Percentiles rank a stretch among this genome's conserved stretches.
phyloP scores from a whole-genome alignment of 1,284 basidiomycete species.

The Ceratobasidium sp. region DNA sequence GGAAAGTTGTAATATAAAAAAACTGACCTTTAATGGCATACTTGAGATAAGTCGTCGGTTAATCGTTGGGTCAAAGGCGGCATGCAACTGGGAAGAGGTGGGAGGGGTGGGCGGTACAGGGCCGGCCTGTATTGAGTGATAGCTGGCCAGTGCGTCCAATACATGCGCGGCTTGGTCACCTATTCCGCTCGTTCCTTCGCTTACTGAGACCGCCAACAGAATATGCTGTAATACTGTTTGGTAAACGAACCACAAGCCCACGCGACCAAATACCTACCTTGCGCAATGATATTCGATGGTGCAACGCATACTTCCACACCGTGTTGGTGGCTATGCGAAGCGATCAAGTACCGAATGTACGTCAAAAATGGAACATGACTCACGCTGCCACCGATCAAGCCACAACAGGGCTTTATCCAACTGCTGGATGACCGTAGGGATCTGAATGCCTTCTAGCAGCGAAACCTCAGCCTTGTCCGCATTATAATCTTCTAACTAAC shows the following conservation, averaged over 20 bases:
- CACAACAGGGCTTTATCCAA: constrained; percentile 65
- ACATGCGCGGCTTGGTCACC: constrained; percentile 11
- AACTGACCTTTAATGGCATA: constrained; percentile 74
- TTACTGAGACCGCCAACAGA: constrained; percentile 18
- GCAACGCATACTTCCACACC: constrained; percentile 20
- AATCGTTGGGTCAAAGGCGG: constrained; percentile 73
- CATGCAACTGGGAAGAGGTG: constrained; percentile 57
- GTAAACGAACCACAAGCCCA: background rate
- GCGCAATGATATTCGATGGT: constrained; percentile 48
- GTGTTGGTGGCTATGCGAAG: constrained; percentile 5
- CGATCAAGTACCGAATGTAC: background rate
- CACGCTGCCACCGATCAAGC: constrained; percentile 51
- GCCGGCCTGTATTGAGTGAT: constrained; percentile 40
- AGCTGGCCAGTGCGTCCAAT: constrained; percentile 20
- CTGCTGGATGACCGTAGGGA: constrained; percentile 61
- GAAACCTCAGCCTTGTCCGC: constrained; percentile 84
- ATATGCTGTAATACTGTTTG: constrained; percentile 14
- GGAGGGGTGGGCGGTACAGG: constrained; percentile 50
- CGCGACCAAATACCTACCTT: constrained; percentile 49
- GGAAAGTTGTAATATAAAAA: background rate
- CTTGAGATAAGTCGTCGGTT: constrained; percentile 72
- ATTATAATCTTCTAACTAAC: constrained; percentile 84
- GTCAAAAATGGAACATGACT: background rate
- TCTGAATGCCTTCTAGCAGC: constrained; percentile 72
- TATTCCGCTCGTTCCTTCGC: background rate